Percentiles rank a stretch among this genome's conserved stretches.
Conservation (phyloP, 1,284 basidiomycete genomes). For the Farysia itapuensis region DNA sequence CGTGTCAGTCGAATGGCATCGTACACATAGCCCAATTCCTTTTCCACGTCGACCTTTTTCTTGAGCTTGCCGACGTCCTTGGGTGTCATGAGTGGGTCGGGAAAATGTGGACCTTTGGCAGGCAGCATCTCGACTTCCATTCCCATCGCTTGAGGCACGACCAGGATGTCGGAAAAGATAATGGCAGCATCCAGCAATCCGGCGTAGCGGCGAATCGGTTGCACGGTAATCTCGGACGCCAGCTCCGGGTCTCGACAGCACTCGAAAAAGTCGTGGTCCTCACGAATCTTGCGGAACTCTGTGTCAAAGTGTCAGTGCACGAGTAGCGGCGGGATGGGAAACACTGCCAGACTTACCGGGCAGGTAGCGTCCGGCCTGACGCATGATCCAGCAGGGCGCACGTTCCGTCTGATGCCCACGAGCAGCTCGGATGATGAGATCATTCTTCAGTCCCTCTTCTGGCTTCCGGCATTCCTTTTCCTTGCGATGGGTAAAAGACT, state of each 20-base stretch:
- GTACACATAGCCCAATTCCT: slow-evolving; percentile 58
- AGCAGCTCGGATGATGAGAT: slow-evolving; percentile 85
- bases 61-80: slow-evolving; percentile 48
- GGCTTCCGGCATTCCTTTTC: slow-evolving; percentile 37
- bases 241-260: slow-evolving; percentile 57
- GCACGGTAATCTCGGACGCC: slow-evolving; percentile 57
- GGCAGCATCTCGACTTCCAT: slow-evolving; percentile 58
- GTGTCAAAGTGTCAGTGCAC: background rate
- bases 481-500: slow-evolving; percentile 43
- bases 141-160: slow-evolving; percentile 60
- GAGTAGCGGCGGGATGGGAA: background rate
- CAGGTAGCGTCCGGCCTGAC: slow-evolving; percentile 92
- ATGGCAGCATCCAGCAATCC: slow-evolving; percentile 58
- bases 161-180: slow-evolving; percentile 59
- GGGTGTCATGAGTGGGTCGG: slow-evolving; percentile 51
- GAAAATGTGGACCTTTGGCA: slow-evolving; percentile 56
- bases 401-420: slow-evolving; percentile 82
- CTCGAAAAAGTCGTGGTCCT: slow-evolving; percentile 58
- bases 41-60: slow-evolving; percentile 57
- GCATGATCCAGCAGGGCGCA: slow-evolving; percentile 98
- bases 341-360: slow-evolving; percentile 69
- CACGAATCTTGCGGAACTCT: slow-evolving; percentile 58
- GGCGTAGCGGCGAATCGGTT: slow-evolving; percentile 56
- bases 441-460: slow-evolving; percentile 71
- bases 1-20: slow-evolving; percentile 55